Conservation (phyloP, 2,329 filamentous ascomycete genomes). For the Aspergillus uvarum region DNA sequence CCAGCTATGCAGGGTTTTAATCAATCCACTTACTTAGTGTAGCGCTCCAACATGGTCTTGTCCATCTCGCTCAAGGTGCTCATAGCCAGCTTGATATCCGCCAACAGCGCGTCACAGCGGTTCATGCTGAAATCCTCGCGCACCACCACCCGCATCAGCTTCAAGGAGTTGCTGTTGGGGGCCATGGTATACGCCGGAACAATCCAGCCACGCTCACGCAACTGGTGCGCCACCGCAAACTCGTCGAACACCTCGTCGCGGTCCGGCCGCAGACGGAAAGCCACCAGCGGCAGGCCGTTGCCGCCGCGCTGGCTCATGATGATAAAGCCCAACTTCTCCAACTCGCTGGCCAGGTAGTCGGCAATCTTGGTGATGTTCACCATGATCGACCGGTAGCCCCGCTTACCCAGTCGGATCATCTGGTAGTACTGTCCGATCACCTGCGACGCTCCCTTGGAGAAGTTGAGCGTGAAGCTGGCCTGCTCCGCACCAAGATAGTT, state of each 20-base stretch:
- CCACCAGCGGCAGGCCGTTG: conserved; percentile 80
- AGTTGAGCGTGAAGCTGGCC: conserved; percentile 94
- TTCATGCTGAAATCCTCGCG: conserved; percentile 86
- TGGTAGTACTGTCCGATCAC: conserved; percentile 98
- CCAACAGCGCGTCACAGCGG: conserved; percentile 75
- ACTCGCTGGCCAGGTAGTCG: conserved; percentile 76
- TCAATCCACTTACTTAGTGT: conserved; percentile 57
- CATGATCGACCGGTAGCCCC: conserved; percentile 92
- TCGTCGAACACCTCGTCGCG: conserved; percentile 65
- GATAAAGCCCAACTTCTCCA: conserved; percentile 75
- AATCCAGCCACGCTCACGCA: conserved; percentile 86
- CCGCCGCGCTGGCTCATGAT: conserved; percentile 83
- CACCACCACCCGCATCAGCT: conserved; percentile 90
- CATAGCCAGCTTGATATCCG: conserved; percentile 76
- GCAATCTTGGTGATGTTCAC: conserved; percentile 85
- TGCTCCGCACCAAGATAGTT: conserved; percentile 97
- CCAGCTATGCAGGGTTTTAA: neutral
- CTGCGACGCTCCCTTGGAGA: conserved; percentile 91
- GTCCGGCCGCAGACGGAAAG: conserved; percentile 71
- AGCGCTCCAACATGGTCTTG: conserved; percentile 65
- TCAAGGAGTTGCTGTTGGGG: conserved; percentile 75
- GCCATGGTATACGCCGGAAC: conserved; percentile 98
- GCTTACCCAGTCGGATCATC: conserved; percentile 89
- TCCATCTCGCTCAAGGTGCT: conserved; percentile 73
- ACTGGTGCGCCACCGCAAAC: conserved; percentile 77